Percentiles rank a stretch among this genome's conserved stretches.
These are phyloP conservation scores for Limnomonas spitsbergensis DNA, from an alignment of 139 green algal genomes.

Conservation along the genomic window DNA sequence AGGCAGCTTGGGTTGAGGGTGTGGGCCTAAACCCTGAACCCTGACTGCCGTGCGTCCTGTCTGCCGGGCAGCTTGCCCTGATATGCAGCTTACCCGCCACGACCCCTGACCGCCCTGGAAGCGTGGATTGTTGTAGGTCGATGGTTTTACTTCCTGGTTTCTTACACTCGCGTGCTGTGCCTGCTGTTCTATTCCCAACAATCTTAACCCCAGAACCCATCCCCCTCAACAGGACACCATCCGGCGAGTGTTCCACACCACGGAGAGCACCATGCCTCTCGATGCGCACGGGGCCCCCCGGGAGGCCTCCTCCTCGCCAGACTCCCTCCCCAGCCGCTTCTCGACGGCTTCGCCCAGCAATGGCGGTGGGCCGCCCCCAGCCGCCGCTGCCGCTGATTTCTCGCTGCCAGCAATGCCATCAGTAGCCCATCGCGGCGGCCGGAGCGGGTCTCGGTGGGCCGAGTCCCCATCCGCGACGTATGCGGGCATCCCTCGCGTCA, in stretches of 20 bases:
- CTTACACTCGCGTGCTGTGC: neutral
- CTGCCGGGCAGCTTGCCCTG: too few species aligned
- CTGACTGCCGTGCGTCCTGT: neutral
- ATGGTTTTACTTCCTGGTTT: neutral
- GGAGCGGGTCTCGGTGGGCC: neutral
- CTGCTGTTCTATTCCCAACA: neutral
- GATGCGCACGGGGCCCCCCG: neutral
- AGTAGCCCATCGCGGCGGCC: neutral
- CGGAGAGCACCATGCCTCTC: conserved; percentile 10
- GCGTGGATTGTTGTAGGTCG: neutral
- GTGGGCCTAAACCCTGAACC: neutral
- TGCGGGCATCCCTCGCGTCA: neutral
- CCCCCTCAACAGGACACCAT: conserved; percentile 28
- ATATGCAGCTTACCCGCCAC: neutral
- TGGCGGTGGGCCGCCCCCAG: neutral
- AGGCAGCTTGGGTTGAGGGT: neutral
- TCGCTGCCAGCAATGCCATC: neutral
- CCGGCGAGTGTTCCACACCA: conserved; percentile 37
- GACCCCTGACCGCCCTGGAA: neutral
- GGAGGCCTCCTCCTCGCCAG: neutral
- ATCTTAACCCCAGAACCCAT: neutral
- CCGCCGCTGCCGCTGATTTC: neutral
- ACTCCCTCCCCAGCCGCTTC: neutral
- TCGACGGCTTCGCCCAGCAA: neutral
- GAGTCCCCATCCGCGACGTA: too few species aligned